Base-by-base conservation (phyloP, 2,329 filamentous ascomycete genomes). In the Claviceps sp. region DNA sequence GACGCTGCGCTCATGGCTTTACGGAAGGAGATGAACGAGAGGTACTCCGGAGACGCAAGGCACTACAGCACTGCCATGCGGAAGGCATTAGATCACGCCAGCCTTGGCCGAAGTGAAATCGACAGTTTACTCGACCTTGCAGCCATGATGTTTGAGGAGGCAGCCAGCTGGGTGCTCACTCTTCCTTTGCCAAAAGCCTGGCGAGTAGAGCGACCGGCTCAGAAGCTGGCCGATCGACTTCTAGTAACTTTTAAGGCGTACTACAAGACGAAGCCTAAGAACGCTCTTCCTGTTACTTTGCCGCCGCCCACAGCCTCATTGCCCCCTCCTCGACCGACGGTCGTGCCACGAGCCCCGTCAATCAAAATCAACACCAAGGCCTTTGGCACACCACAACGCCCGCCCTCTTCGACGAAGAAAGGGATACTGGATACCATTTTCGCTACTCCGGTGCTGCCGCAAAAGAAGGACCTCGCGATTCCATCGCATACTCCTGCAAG, bases 1-100 rank as follows among this genome's bases (percentile, higher is more conserved):
- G 73, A 78, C 49, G 72, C 77, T 43, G 76, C 85, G 38, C 63
- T 73, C 20, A 69, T 64, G 52, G 71, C 71, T 9, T 51, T 73
- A 51, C 66, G 67, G 46, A 67, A 63, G 55, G 71, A 73, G 57
- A 70, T 73, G 69, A 67, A 72, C 9, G 67, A 70, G 54, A 69
- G 65, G 1, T 73, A 70, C 48, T 59, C 57, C 3, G 60, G 61
- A 4, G 65, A 72, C 20, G 64, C 70, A 51, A 57, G 64, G 30
- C 65, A 69, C 44, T 67, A 72, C 52, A 69, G 66, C 51, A 68
- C 63, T 9, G 69, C 71, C 6, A 67, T 73, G 62, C 70, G 70
- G 42, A 70, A 67, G 58, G 71, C 71, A 2, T 54, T 72, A 11
- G 66, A 73, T 24, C 67, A 71, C 16, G 60, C 59, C 3, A 58